Percentiles rank a stretch among this genome's conserved stretches.
Evolutionary conservation across 371 early-diverging fungal genomes (phyloP).

Genomic region (Mortierella sp.): DNA sequence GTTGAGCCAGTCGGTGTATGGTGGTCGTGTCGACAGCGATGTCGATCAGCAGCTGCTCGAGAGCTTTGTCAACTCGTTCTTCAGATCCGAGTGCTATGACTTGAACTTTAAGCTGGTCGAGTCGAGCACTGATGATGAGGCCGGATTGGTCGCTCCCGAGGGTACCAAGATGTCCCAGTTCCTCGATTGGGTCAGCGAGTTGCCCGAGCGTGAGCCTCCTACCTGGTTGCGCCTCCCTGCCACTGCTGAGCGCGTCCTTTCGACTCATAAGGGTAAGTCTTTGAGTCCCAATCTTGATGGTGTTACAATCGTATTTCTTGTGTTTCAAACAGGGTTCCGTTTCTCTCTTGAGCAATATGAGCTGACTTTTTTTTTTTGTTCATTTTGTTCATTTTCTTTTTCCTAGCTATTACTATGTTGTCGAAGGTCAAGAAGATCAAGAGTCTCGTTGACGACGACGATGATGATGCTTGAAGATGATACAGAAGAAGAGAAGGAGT

Average conservation of each 20-base stretch:
- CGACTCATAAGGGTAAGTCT: constrained; percentile 75
- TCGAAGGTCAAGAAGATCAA: constrained; percentile 90
- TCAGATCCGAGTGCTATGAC: constrained; percentile 88
- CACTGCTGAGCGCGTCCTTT: constrained; percentile 93
- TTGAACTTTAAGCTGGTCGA: constrained; percentile 86
- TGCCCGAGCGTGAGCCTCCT: constrained; percentile 96
- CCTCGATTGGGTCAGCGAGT: constrained; percentile 86
- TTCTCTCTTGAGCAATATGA: neutral
- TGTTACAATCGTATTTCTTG: neutral
- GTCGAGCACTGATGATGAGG: constrained; percentile 58
- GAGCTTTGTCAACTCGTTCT: constrained; percentile 90
- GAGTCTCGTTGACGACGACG: constrained; percentile 85
- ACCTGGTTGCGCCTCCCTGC: constrained; percentile 97
- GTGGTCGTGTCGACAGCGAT: constrained; percentile 96
- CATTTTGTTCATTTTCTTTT: constrained; percentile 8
- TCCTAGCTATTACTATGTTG: constrained; percentile 75
- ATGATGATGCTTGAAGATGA: constrained; percentile 36
- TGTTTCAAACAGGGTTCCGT: neutral
- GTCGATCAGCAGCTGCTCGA: constrained; percentile 91
- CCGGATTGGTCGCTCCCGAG: constrained; percentile 83
- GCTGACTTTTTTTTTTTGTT: neutral
- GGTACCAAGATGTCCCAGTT: constrained; percentile 92
- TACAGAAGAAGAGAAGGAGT: constrained; percentile 8
- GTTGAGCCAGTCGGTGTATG: constrained; percentile 93
- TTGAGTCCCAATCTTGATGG: neutral